Base-by-base conservation (phyloP, 129 eudicot species). In the Chrysanthemum seticuspe region DNA sequence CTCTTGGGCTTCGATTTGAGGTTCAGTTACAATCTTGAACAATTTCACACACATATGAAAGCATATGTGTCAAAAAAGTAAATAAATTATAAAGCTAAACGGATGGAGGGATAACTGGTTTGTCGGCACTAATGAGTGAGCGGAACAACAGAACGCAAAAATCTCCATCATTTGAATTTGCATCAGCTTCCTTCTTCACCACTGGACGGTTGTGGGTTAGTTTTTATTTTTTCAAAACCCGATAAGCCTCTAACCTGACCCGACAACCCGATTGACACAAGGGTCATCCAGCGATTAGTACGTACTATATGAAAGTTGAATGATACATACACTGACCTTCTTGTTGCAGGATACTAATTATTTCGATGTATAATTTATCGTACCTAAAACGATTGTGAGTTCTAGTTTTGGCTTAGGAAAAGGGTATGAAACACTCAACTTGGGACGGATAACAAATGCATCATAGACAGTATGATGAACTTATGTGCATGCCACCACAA, bases 401-500 rank as follows among this genome's bases (percentile, higher is more conserved):
- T 91, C 97, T 16, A 71, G 51, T 50, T 84, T 78, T 0, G 97
- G 95, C 21, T 83, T 76, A 16, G 80, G 78, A 55, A 91, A 87
- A 13, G 97, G 95, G 76, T 83, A 85, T 0, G 89, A 66, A 36
- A 73, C 59, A 44, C 95, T 95, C 40, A 67, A 73, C 64, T 82
- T 91, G n/a, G 97, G 97, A 27, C 62, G 85, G 23, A 91, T 85
- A 56, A 91, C 31, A 6, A 91, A 78, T 12, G 97, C 91, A 11
- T 94, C 96, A 67, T 87, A 87, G 23, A 90, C 91, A 0, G n/a
- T n/a, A n/a, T n/a, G n/a, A n/a, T n/a, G n/a, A n/a, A n/a, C n/a
- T n/a, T n/a, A n/a, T 87, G 96, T 74, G 93, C 93, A 36, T 90
- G 97, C 97, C 97, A 90, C 91, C 95, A 91, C 69, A 88, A 78